These are phyloP conservation scores for Paracorniculantispora psalliotae DNA, from an alignment of 2,329 filamentous ascomycete species.

Conservation along the genomic window DNA sequence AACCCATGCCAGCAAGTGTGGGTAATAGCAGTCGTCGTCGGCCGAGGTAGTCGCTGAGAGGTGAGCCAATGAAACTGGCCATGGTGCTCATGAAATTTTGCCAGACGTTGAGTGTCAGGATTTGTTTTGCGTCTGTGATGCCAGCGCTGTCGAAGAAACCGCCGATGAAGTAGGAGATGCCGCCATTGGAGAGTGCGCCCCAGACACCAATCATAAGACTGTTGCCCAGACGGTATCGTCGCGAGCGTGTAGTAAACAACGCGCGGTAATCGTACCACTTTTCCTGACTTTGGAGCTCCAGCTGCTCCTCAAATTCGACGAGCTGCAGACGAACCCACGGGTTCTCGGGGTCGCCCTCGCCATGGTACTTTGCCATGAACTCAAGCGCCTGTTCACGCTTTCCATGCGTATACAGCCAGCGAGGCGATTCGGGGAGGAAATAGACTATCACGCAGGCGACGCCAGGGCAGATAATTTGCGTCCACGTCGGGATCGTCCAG, in stretches of 20 bases:
- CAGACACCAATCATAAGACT: conserved; percentile 31
- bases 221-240: conserved; percentile 36
- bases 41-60: conserved; percentile 8
- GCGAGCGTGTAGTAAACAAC: conserved; percentile 36
- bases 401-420: conserved; percentile 37
- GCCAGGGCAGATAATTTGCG: conserved; percentile 39
- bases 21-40: conserved; percentile 6
- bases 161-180: conserved; percentile 44
- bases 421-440: conserved; percentile 37
- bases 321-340: conserved; percentile 43
- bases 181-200: conserved; percentile 26
- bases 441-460: conserved; percentile 31
- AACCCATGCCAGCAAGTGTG: conserved; percentile 4
- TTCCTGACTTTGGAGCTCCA: conserved; percentile 41
- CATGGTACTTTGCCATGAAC: conserved; percentile 38
- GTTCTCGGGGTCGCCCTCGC: conserved; percentile 38
- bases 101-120: conserved; percentile 19
- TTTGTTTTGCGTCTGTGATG: conserved; percentile 28
- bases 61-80: conserved; percentile 12
- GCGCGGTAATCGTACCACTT: conserved; percentile 46
- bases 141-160: conserved; percentile 48
- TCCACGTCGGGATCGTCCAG: conserved; percentile 39
- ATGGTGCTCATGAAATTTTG: conserved; percentile 13
- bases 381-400: conserved; percentile 30
- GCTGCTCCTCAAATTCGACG: conserved; percentile 37